Conservation (phyloP, 495 filamentous ascomycete species). For the Jackrogersella minutella region DNA sequence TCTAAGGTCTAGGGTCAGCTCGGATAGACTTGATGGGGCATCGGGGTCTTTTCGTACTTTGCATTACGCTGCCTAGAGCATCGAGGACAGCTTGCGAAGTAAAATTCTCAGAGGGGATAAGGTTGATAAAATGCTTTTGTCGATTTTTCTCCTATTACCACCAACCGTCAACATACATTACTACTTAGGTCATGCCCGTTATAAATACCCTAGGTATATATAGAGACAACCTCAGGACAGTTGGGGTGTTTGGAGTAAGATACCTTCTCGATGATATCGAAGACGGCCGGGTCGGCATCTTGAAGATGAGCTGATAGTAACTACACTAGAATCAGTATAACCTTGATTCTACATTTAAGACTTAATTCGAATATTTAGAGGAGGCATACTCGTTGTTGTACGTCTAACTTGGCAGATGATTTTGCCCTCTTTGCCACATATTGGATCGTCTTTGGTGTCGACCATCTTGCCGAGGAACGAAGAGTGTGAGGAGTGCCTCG, state of each 20-base stretch:
- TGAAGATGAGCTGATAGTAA: conserved; percentile 80
- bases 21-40: background rate
- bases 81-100: conserved; percentile 97
- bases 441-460: conserved; percentile 31
- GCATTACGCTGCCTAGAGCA: conserved; percentile 97
- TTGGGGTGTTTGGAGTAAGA: background rate
- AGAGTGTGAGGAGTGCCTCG: conserved; percentile 44
- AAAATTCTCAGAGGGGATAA: conserved; percentile 99
- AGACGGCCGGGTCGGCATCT: conserved; percentile 86
- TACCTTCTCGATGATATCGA: conserved; percentile 89
- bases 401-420: conserved; percentile 61
- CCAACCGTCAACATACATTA: conserved; percentile 26
- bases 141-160: conserved; percentile 81
- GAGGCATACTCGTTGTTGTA: conserved; percentile 68
- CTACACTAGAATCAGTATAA: conserved; percentile 55
- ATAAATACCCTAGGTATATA: background rate
- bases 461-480: conserved; percentile 27
- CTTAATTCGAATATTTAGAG: conserved; percentile 21
- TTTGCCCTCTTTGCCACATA: conserved; percentile 52
- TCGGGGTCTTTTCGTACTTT: conserved; percentile 67
- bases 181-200: background rate
- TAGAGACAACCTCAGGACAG: background rate
- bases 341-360: background rate
- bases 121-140: conserved; percentile 97
- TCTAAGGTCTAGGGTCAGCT: conserved; percentile 60